Evolutionary conservation across 2,329 filamentous ascomycete genomes (phyloP).

Genomic region (Ophiosphaerella narmari): DNA sequence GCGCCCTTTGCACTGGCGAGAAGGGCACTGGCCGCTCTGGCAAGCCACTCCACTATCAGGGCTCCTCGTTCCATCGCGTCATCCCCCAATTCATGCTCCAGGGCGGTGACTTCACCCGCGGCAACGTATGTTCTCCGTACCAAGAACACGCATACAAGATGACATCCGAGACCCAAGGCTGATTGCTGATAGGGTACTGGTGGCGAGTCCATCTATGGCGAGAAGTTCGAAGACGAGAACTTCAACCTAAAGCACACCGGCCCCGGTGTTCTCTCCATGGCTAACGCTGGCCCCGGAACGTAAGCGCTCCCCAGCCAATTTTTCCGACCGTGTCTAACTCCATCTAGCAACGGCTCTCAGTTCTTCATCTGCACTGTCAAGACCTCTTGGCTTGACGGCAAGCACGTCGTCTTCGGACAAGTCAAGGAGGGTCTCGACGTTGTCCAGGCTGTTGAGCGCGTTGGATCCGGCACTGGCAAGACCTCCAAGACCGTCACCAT

Average conservation of each 20-base stretch:
- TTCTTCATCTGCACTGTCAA: conserved; percentile 96
- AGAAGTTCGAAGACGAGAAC: conserved; percentile 96
- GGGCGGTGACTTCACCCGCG: conserved; percentile 93
- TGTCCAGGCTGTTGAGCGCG: conserved; percentile 29
- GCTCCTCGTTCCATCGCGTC: conserved; percentile 88
- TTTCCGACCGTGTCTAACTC: not conserved
- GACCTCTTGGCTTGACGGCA: conserved; percentile 79
- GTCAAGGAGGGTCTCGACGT: conserved; percentile 51
- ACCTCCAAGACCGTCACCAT: conserved; percentile 29
- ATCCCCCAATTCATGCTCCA: conserved; percentile 99
- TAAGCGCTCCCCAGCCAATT: not conserved
- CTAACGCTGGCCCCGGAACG: conserved; percentile 78
- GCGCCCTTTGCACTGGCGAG: conserved; percentile 89
- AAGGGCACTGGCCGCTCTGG: conserved; percentile 82
- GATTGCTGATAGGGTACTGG: conserved; percentile 57
- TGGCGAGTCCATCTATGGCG: conserved; percentile 95
- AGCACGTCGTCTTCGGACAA: conserved; percentile 84
- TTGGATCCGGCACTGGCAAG: conserved; percentile 26
- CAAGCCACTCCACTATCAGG: conserved; percentile 89
- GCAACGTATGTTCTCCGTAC: conserved; percentile 68
- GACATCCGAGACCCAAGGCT: conserved; percentile 7
- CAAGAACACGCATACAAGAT: not conserved
- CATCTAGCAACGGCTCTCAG: conserved; percentile 89
- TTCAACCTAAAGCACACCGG: conserved; percentile 89
- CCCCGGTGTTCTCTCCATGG: conserved; percentile 94